Evolutionary conservation across 805 yeast species (phyloP).

Genomic region (Novakomyces olei): DNA sequence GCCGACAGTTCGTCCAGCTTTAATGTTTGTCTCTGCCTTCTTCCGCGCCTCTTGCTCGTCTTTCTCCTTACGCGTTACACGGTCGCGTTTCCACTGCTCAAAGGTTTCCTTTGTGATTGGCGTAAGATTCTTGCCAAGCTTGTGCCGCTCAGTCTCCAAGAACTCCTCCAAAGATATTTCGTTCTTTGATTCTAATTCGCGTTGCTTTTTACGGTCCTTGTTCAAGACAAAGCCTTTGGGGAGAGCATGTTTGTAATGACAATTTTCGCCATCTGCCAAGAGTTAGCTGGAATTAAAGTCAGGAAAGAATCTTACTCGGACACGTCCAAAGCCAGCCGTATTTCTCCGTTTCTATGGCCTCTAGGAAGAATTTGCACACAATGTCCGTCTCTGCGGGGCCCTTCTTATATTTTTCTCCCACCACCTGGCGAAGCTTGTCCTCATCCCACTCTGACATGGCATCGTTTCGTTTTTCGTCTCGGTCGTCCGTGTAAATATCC

Average conservation of each 20-base stretch:
- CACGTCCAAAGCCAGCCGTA: slow-evolving; percentile 99
- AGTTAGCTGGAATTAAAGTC: too few relatives aligned
- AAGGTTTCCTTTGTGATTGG: slow-evolving; percentile 74
- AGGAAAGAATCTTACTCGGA: too few relatives aligned
- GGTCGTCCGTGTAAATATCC: slow-evolving; percentile 78
- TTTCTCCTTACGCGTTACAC: slow-evolving; percentile 31
- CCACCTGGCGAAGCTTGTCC: slow-evolving; percentile 65
- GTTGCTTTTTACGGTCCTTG: slow-evolving; percentile 84
- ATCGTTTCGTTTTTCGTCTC: slow-evolving; percentile 17
- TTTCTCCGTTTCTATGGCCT: slow-evolving; percentile 90
- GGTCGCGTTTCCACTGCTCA: slow-evolving; percentile 59
- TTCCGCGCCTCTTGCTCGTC: slow-evolving; percentile 24
- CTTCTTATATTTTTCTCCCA: too few relatives aligned
- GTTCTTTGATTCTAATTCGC: slow-evolving; percentile 66
- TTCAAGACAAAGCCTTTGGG: slow-evolving; percentile 94
- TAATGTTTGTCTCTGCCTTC: slow-evolving; percentile 14
- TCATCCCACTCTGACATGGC: slow-evolving; percentile 55
- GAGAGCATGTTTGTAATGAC: slow-evolving; percentile 85
- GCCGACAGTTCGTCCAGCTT: slow-evolving; percentile 14
- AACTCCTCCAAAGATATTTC: slow-evolving; percentile 89
- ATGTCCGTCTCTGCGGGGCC: slow-evolving; percentile 81
- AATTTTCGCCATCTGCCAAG: slow-evolving; percentile 75
- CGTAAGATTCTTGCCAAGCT: slow-evolving; percentile 49
- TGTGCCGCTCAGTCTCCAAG: slow-evolving; percentile 76
- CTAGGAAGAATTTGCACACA: slow-evolving; percentile 82